These are phyloP conservation scores for Vaccinium darrowii DNA, from an alignment of 148 eudicot species.

Conservation along the genomic window DNA sequence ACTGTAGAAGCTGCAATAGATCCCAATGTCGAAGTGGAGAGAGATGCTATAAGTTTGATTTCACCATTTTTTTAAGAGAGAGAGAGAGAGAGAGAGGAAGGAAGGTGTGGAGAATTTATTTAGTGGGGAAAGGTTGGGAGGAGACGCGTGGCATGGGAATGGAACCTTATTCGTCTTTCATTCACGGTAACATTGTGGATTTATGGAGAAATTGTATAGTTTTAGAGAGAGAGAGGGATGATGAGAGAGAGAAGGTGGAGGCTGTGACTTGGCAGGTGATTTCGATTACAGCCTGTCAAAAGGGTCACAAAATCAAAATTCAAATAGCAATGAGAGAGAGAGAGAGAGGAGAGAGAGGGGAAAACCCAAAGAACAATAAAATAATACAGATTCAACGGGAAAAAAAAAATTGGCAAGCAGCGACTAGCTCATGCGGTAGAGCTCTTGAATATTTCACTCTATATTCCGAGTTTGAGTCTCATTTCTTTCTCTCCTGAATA, in stretches of 20 bases:
- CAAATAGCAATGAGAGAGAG: neutral
- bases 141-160: constrained; percentile 11
- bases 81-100: neutral
- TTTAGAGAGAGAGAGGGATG: constrained; percentile 14
- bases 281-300: constrained; percentile 42
- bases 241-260: neutral
- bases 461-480: too few relatives aligned
- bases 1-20: neutral
- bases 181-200: neutral
- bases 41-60: constrained; percentile 8
- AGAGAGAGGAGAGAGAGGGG: neutral
- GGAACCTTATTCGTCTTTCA: neutral
- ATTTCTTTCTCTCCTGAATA: too few relatives aligned
- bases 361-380: neutral
- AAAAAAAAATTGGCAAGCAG: too few relatives aligned
- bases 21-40: constrained; percentile 9
- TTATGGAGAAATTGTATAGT: neutral
- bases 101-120: neutral
- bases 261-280: constrained; percentile 5
- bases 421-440: too few relatives aligned
- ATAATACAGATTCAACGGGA: too few relatives aligned
- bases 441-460: too few relatives aligned
- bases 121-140: neutral
- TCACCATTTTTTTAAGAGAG: constrained; percentile 8
- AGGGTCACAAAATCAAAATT: neutral